phyloP scores from a whole-genome alignment of 164 flowering plant genomes.

The Platanus orientalis region DNA sequence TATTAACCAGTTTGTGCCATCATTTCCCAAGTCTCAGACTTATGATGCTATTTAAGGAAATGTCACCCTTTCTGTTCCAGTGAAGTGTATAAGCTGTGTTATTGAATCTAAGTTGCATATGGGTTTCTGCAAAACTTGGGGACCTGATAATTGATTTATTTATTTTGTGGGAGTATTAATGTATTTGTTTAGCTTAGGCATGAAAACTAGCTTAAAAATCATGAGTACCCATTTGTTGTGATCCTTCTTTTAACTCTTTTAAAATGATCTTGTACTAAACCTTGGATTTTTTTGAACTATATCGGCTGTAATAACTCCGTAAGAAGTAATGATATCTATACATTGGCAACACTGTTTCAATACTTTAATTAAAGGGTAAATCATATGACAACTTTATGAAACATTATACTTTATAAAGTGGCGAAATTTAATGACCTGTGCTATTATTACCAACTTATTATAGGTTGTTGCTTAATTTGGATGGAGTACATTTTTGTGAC shows the following conservation, averaged over 20 bases:
- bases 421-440: too few relatives aligned
- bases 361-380: too few relatives aligned
- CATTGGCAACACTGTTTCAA: neutral
- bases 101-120: neutral
- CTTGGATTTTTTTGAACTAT: neutral
- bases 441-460: too few relatives aligned
- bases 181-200: neutral
- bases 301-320: neutral
- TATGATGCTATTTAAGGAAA: slow-evolving; percentile 1
- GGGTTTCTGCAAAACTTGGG: neutral
- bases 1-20: neutral
- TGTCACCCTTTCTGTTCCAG: neutral
- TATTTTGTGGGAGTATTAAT: neutral
- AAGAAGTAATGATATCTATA: neutral
- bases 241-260: neutral
- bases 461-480: too few relatives aligned
- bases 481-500: too few relatives aligned
- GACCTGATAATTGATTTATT: neutral
- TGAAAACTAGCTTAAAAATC: neutral
- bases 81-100: neutral
- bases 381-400: too few relatives aligned
- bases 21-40: neutral
- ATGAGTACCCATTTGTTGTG: neutral
- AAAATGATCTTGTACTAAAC: neutral
- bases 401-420: too few relatives aligned